Base-by-base conservation (phyloP, 352 stramenopile genomes). In the Hyphochytrium catenoides region DNA sequence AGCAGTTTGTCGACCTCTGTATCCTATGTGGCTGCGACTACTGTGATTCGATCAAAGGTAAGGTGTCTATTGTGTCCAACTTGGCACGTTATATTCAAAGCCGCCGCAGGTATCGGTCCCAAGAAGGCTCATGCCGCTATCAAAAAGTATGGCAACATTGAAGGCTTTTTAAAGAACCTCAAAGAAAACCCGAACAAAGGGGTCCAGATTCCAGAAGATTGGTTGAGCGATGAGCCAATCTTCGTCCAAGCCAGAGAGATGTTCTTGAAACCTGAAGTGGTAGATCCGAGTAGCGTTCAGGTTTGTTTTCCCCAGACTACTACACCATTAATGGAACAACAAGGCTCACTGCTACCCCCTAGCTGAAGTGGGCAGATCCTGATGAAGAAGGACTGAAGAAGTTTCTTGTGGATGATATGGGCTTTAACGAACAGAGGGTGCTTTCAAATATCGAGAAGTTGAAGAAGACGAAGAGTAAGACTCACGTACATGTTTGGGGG, bases 11-110 rank as follows among this genome's bases (percentile, higher is more conserved):
- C 8, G 92, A 99, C 57, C 56, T 98, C 34, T 99, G 90, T 48
- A 95, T 98, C 44, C 62, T 97, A 14, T 95, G 84, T 33, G 91
- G 92, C 35, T 97, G 91, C 52, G 91, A 99, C 62, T 99, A 99
- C 54, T 95, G 82, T 42, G 86, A 93, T 34, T 92, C 67, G 18
- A 97, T 99, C 55, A 72, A 74, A 15, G n/a, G n/a, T n/a, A n/a
- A n/a, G n/a, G n/a, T n/a, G n/a, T n/a, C n/a, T n/a, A n/a, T n/a
- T n/a, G n/a, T n/a, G n/a, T n/a, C n/a, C n/a, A n/a, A n/a, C n/a
- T n/a, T n/a, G n/a, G n/a, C n/a, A n/a, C n/a, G n/a, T n/a, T n/a
- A n/a, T n/a, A n/a, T n/a, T n/a, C n/a, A n/a, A n/a, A n/a, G n/a
- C n/a, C n/a, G n/a, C n/a, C n/a, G n/a, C n/a, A n/a, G 89, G 89